Evolutionary conservation across 768 basidiomycete species (phyloP).

Genomic region (Boletus rubroflammeus): DNA sequence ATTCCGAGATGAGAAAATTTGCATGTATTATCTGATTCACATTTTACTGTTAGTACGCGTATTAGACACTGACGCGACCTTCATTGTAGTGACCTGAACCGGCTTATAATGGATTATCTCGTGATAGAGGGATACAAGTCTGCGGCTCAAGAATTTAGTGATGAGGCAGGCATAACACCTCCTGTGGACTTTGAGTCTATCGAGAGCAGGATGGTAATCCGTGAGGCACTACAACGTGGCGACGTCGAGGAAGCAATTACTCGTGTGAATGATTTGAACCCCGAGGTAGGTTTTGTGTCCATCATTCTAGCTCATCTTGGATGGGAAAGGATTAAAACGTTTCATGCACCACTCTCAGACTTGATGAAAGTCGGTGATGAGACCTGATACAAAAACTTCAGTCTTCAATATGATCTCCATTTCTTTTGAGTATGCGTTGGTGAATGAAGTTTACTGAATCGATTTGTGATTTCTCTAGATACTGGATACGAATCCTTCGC

Average conservation of each 20-base stretch:
- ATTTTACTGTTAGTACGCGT: slow-evolving; percentile 23
- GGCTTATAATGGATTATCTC: slow-evolving; percentile 95
- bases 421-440: not conserved
- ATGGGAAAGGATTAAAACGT: slow-evolving; percentile 73
- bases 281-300: slow-evolving; percentile 69
- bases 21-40: slow-evolving; percentile 86
- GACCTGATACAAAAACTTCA: slow-evolving; percentile 76
- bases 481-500: slow-evolving; percentile 87
- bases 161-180: slow-evolving; percentile 74
- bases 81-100: slow-evolving; percentile 78
- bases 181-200: slow-evolving; percentile 90
- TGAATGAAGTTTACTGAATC: slow-evolving; percentile 13
- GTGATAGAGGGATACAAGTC: slow-evolving; percentile 97
- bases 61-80: slow-evolving; percentile 19
- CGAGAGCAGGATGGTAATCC: slow-evolving; percentile 90
- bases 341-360: slow-evolving; percentile 99
- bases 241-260: slow-evolving; percentile 94
- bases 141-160: slow-evolving; percentile 91
- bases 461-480: slow-evolving; percentile 55
- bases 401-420: slow-evolving; percentile 87
- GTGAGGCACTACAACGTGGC: slow-evolving; percentile 89
- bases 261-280: slow-evolving; percentile 93
- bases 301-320: not conserved
- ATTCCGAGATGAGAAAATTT: slow-evolving; percentile 67
- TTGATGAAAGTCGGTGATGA: slow-evolving; percentile 79